Evolutionary conservation across 345 rosid genomes (phyloP), one percentile per base, ranked within the genome.

Genomic region (Turritis glabra): DNA sequence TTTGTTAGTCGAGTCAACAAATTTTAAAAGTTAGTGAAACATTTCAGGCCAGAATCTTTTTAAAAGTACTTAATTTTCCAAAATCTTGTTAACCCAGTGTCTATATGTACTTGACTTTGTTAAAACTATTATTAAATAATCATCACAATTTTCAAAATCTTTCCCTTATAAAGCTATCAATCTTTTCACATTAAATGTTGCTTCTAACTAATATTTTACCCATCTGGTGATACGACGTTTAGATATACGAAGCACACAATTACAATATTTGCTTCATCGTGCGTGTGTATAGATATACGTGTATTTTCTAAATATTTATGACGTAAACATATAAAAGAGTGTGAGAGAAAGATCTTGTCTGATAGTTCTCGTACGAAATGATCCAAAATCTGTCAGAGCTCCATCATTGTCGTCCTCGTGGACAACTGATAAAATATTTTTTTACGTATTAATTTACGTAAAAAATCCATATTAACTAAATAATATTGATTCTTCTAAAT

Each of bases 321-420:
- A 71, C 68, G 73, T 71, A 50, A 64, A 61, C 53, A 46, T 46
- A 11, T 25, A 54, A 69, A 63, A 69, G 53, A 43, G 62, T 12
- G 18, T 25, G 29, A 46, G 48, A 64, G 62, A 64, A 53, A 71
- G 66, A 64, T 71, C 68, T 71, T 77, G 77, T 77, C 77, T 71
- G 80, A 77, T 77, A 77, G 80, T 77, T 77, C 76, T 71, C 76
- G 67, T 71, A 71, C 76, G 80, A 64, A 75, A 64, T 71, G 77
- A 77, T 77, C 67, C 80, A 77, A 77, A 77, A 77, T 77, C 63
- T 58, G 76, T 71, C 80, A 77, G 80, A 71, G 77, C 68, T 77
- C 76, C 77, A 77, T 71, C 77, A 71, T 77, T 77, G 77, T 71
- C 80, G 72, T 54, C 75, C 75, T 69, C 75, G 30, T 56, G 62